Evolutionary conservation across 1,139 yeast genomes (phyloP).

Genomic region (Schizosaccharomyces versatilis): DNA sequence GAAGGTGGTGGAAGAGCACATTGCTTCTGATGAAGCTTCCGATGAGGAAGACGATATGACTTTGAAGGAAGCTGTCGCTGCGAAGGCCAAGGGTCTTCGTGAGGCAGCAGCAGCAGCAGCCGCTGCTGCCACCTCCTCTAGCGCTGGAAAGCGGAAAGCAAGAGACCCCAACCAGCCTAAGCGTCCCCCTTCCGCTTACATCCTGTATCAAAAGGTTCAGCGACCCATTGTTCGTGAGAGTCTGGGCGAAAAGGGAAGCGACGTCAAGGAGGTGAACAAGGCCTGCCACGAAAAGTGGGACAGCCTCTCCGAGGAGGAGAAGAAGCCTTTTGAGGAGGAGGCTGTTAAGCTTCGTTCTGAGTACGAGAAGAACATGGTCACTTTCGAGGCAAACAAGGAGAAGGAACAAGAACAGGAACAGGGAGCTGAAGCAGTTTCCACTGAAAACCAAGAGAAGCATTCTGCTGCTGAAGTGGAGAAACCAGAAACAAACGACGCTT

Average conservation of each 20-base stretch:
- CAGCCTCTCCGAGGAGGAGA: conserved; percentile 40
- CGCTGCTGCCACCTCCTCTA: neutral
- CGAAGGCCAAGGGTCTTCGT: neutral
- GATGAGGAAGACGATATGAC: too few relatives aligned
- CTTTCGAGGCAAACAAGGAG: conserved; percentile 31
- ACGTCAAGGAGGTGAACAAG: conserved; percentile 48
- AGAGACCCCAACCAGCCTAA: conserved; percentile 36
- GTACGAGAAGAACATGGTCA: conserved; percentile 43
- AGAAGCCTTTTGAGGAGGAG: conserved; percentile 52
- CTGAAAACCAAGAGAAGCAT: too few relatives aligned
- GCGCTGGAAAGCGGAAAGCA: conserved; percentile 27
- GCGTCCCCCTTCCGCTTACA: conserved; percentile 53
- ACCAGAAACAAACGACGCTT: neutral
- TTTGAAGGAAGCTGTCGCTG: neutral
- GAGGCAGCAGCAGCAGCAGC: neutral
- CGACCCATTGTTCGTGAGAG: conserved; percentile 33
- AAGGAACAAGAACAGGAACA: neutral
- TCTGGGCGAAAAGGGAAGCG: conserved; percentile 37
- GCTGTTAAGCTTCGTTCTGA: conserved; percentile 42
- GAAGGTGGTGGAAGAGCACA: neutral
- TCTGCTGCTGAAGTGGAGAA: neutral
- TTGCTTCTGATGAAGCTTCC: neutral
- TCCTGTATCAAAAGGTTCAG: conserved; percentile 37
- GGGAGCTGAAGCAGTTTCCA: neutral
- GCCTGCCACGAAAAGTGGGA: conserved; percentile 38